Percentiles rank a stretch among this genome's conserved stretches.
These are phyloP conservation scores for Dictyostelium citrinum DNA, from an alignment of 78 protist species.

Conservation along the genomic window DNA sequence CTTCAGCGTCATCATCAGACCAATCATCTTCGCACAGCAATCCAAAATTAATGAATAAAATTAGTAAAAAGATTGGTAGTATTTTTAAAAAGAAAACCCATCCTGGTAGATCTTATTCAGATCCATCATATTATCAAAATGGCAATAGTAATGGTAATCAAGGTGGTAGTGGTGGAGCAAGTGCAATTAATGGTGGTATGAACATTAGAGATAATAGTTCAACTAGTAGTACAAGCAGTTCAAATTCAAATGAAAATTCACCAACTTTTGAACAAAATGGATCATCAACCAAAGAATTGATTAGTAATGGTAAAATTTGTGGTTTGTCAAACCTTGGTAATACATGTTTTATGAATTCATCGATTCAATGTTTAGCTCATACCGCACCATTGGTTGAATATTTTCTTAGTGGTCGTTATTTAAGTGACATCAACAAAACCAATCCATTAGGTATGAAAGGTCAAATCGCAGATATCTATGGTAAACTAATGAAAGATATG, in stretches of 20 bases:
- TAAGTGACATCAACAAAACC: conserved; percentile 76
- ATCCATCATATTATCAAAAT: not conserved
- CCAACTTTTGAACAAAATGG: not conserved
- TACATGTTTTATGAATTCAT: conserved; percentile 96
- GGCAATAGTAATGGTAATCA: not conserved
- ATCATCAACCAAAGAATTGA: not conserved
- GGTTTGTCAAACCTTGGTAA: conserved; percentile 85
- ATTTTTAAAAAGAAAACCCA: not conserved
- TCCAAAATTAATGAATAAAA: not conserved
- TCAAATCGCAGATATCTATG: conserved; percentile 85
- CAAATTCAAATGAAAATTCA: conserved; percentile 8
- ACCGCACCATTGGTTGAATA: conserved; percentile 77
- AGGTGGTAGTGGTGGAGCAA: not conserved
- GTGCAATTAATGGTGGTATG: not conserved
- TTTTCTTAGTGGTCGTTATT: conserved; percentile 66
- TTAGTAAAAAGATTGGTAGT: not conserved
- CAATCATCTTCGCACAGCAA: not conserved
- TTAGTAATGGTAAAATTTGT: conserved; percentile 23
- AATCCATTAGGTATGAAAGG: conserved; percentile 92
- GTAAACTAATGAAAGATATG: conserved; percentile 83
- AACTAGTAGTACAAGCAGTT: not conserved
- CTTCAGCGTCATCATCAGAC: not conserved
- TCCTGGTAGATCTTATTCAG: not conserved
- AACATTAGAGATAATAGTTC: not conserved
- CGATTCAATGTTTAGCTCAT: conserved; percentile 92